phyloP scores from a whole-genome alignment of 345 rosid genomes.

The Dipteronia sinensis region DNA sequence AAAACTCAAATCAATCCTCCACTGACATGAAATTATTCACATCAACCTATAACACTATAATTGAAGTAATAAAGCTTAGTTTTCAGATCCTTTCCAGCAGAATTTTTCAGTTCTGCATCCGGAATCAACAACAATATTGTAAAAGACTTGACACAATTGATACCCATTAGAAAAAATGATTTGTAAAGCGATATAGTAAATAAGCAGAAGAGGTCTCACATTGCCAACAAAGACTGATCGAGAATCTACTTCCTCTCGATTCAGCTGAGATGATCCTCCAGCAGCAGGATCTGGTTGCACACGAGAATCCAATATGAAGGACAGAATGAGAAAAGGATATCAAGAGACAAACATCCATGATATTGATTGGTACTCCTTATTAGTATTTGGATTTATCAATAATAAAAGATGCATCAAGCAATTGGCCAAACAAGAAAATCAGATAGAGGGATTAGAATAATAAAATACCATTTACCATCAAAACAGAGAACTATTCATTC shows the following conservation, averaged over 20 bases:
- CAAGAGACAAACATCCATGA: not conserved
- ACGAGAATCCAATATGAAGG: constrained; percentile 24
- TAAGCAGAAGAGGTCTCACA: constrained; percentile 49
- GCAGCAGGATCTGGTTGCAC: constrained; percentile 56
- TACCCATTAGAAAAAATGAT: not conserved
- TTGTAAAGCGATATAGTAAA: constrained; percentile 7
- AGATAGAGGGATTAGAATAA: not conserved
- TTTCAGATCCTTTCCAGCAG: not conserved
- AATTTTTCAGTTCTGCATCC: not conserved
- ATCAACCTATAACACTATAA: not conserved
- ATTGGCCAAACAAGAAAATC: not conserved
- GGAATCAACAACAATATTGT: not conserved
- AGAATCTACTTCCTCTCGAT: constrained; percentile 70
- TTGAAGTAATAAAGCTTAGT: not conserved
- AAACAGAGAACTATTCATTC: not conserved
- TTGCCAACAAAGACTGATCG: constrained; percentile 80
- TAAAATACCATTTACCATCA: not conserved
- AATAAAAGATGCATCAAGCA: not conserved
- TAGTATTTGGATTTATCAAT: not conserved
- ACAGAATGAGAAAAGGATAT: not conserved
- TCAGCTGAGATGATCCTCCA: constrained; percentile 55
- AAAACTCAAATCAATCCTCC: not conserved
- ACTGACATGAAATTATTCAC: not conserved
- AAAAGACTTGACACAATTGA: not conserved
- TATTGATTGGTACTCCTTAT: not conserved